Conservation (phyloP, 768 basidiomycete species). For the Russula sp. region DNA sequence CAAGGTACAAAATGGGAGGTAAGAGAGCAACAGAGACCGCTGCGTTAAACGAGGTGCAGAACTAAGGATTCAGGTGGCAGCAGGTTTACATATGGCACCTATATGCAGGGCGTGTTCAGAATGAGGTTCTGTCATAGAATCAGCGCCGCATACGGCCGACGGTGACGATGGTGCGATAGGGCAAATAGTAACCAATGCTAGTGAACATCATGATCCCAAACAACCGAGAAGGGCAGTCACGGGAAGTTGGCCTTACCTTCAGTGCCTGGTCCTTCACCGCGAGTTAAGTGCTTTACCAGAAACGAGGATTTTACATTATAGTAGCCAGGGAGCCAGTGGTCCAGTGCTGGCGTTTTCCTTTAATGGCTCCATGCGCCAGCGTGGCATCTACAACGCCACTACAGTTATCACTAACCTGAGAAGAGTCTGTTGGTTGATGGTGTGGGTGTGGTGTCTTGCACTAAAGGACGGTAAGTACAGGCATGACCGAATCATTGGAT, state of each 20-base stretch:
- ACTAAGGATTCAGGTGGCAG: background rate
- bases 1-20: background rate
- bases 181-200: background rate
- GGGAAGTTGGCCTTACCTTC: background rate
- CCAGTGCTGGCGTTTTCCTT: background rate
- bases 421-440: no score
- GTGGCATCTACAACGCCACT: no score
- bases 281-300: background rate
- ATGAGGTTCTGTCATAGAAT: background rate
- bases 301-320: background rate
- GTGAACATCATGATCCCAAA: background rate
- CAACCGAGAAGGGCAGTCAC: background rate
- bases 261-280: background rate
- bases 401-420: no score
- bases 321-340: background rate
- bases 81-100: conserved; percentile 4
- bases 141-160: background rate
- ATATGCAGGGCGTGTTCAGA: background rate
- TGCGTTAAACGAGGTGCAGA: background rate
- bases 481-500: no score
- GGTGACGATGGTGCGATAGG: background rate
- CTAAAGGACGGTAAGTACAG: no score
- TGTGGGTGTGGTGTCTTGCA: no score
- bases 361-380: background rate
- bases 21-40: background rate